Evolutionary conservation across 1,284 basidiomycete species (phyloP).

Genomic region (Agaricales sp.): DNA sequence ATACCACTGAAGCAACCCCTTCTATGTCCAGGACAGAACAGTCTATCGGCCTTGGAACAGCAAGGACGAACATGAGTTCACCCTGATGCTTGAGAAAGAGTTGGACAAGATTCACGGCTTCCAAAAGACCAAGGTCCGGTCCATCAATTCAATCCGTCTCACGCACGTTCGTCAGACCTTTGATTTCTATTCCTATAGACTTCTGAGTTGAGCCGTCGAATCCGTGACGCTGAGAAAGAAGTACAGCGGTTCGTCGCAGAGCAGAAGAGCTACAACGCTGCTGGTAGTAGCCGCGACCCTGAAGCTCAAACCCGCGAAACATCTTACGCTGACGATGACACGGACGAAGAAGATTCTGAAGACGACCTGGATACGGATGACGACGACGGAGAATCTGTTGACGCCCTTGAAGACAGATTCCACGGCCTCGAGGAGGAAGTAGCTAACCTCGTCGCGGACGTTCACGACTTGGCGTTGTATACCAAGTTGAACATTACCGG

Average conservation of each 20-base stretch:
- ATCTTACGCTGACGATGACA: conserved; percentile 56
- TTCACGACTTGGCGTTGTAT: conserved; percentile 94
- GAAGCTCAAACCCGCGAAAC: conserved; percentile 54
- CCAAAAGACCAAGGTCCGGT: conserved; percentile 77
- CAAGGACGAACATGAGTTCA: conserved; percentile 77
- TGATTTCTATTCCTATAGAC: conserved; percentile 39
- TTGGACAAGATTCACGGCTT: conserved; percentile 96
- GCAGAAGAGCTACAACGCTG: conserved; percentile 22
- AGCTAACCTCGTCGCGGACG: conserved; percentile 92
- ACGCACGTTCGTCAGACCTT: conserved; percentile 1
- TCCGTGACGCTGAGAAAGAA: conserved; percentile 71
- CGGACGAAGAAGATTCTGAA: conserved; percentile 55
- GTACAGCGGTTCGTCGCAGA: conserved; percentile 70
- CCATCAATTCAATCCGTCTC: background rate
- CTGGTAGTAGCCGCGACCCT: conserved; percentile 4
- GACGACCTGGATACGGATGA: conserved; percentile 47
- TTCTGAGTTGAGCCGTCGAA: conserved; percentile 72
- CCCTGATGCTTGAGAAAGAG: conserved; percentile 71
- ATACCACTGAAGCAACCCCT: background rate
- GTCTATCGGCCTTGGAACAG: conserved; percentile 53
- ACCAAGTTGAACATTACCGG: conserved; percentile 96
- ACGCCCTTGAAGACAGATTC: conserved; percentile 84
- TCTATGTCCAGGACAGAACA: conserved; percentile 49
- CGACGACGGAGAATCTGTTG: conserved; percentile 55
- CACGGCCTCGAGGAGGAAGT: conserved; percentile 90